A percentile compares a stretch with the other conserved stretches of the same genome.
Evolutionary conservation across 805 yeast genomes (phyloP).

Genomic region (Lipomyces yamadae): DNA sequence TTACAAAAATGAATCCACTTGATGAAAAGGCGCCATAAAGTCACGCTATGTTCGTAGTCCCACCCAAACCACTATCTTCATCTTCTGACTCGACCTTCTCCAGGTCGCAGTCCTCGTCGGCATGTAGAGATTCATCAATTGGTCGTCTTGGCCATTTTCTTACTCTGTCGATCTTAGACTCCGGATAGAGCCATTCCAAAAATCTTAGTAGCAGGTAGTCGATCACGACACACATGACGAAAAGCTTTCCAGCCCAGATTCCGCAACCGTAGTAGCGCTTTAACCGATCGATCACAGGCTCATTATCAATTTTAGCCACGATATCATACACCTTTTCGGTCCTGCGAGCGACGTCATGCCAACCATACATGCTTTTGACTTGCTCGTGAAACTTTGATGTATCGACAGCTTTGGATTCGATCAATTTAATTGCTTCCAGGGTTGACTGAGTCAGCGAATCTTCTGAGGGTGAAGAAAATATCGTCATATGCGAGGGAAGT

Average conservation of each 20-base stretch:
- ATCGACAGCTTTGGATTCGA: constrained; percentile 64
- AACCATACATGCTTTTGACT: constrained; percentile 81
- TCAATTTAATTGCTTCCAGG: constrained; percentile 65
- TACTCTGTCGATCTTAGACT: constrained; percentile 69
- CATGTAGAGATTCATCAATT: constrained; percentile 24
- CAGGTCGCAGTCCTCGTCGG: constrained; percentile 17
- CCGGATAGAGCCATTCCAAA: constrained; percentile 74
- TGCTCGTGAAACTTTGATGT: constrained; percentile 78
- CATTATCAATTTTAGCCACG: constrained; percentile 47
- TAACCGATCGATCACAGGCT: constrained; percentile 63
- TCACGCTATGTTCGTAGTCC: not conserved
- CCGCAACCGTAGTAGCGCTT: constrained; percentile 68
- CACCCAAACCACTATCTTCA: constrained; percentile 28
- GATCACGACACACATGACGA: constrained; percentile 76
- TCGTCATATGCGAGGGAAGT: constrained; percentile 89
- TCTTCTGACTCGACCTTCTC: constrained; percentile 34
- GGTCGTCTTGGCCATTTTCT: constrained; percentile 50
- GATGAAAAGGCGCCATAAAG: not conserved
- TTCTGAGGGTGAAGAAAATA: constrained; percentile 86
- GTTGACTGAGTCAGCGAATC: constrained; percentile 77
- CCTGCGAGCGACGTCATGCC: constrained; percentile 85
- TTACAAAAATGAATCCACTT: not conserved
- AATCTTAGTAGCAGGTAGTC: constrained; percentile 69
- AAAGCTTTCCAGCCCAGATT: constrained; percentile 81
- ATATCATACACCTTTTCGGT: constrained; percentile 81